These are phyloP conservation scores for Cardamine chenopodiifolia DNA, from an alignment of 345 rosid genomes.

Conservation along the genomic window DNA sequence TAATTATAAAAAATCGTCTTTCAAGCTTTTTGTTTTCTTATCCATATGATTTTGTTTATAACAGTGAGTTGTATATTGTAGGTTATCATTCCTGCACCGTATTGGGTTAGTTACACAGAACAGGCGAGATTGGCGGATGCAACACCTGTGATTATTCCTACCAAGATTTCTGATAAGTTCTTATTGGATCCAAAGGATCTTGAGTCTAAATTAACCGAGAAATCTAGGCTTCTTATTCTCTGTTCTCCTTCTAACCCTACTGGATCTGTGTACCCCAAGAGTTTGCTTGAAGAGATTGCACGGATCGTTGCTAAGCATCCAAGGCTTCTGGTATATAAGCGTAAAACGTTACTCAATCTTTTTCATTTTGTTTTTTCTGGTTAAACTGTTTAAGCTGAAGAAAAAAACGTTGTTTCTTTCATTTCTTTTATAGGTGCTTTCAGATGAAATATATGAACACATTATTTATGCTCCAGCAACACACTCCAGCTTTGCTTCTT, in stretches of 20 bases:
- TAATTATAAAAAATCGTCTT: slow-evolving; percentile 18
- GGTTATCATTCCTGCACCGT: slow-evolving; percentile 98
- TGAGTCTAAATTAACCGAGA: slow-evolving; percentile 70
- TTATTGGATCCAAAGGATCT: slow-evolving; percentile 84
- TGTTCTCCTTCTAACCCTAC: slow-evolving; percentile 99
- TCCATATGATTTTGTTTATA: background rate
- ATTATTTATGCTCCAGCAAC: slow-evolving; percentile 90
- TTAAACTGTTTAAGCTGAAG: background rate
- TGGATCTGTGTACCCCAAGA: slow-evolving; percentile 93
- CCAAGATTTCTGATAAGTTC: slow-evolving; percentile 79
- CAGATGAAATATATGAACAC: slow-evolving; percentile 98
- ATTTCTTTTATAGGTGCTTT: slow-evolving; percentile 62
- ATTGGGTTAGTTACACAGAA: slow-evolving; percentile 98
- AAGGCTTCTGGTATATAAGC: slow-evolving; percentile 74
- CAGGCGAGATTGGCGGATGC: slow-evolving; percentile 95
- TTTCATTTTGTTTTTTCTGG: background rate
- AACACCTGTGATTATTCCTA: slow-evolving; percentile 85
- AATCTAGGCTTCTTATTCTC: slow-evolving; percentile 84
- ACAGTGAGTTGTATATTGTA: slow-evolving; percentile 27
- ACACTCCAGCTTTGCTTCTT: slow-evolving; percentile 93
- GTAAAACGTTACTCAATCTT: slow-evolving; percentile 6
- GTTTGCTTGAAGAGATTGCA: slow-evolving; percentile 90
- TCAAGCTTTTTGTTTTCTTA: background rate
- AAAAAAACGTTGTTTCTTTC: background rate
- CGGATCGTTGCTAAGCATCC: slow-evolving; percentile 87